A percentile compares a stretch with the other conserved stretches of the same genome.
These are phyloP conservation scores for Otatea glauca DNA, from an alignment of 176 grass and related monocot genomes.

Conservation along the genomic window DNA sequence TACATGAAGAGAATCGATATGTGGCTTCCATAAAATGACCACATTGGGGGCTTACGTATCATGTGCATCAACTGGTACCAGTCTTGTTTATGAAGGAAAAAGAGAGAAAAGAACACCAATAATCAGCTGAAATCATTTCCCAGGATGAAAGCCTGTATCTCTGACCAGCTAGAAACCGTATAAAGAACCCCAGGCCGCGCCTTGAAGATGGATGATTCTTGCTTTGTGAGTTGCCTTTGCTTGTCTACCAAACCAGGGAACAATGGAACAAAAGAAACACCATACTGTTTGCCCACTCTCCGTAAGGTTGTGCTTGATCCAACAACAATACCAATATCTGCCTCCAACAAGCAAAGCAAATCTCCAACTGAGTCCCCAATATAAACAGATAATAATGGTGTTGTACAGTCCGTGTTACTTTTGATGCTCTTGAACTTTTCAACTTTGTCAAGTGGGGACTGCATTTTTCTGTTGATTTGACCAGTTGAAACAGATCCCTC, in stretches of 20 bases:
- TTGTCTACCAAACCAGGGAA: slow-evolving; percentile 73
- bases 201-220: slow-evolving; percentile 57
- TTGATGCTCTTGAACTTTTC: slow-evolving; percentile 73
- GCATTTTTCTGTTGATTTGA: slow-evolving; percentile 74
- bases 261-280: slow-evolving; percentile 78
- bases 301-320: slow-evolving; percentile 83
- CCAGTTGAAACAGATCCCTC: slow-evolving; percentile 81
- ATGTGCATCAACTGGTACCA: slow-evolving; percentile 49
- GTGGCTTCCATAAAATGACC: slow-evolving; percentile 90
- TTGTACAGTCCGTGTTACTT: slow-evolving; percentile 25
- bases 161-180: slow-evolving; percentile 92
- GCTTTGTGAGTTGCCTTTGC: slow-evolving; percentile 57
- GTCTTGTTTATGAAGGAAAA: slow-evolving; percentile 45
- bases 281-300: slow-evolving; percentile 83
- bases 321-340: slow-evolving; percentile 92
- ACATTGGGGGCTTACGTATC: slow-evolving; percentile 56
- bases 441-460: slow-evolving; percentile 82
- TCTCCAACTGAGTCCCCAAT: slow-evolving; percentile 93
- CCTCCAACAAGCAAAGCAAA: slow-evolving; percentile 92
- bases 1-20: slow-evolving; percentile 40
- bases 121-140: slow-evolving; percentile 71
- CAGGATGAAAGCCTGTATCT: slow-evolving; percentile 86
- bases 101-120: slow-evolving; percentile 21
- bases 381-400: slow-evolving; percentile 63
- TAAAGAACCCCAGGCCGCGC: slow-evolving; percentile 80